These are phyloP conservation scores for Plasmodium gaboni DNA, from an alignment of 169 alveolate species.

Conservation along the genomic window DNA sequence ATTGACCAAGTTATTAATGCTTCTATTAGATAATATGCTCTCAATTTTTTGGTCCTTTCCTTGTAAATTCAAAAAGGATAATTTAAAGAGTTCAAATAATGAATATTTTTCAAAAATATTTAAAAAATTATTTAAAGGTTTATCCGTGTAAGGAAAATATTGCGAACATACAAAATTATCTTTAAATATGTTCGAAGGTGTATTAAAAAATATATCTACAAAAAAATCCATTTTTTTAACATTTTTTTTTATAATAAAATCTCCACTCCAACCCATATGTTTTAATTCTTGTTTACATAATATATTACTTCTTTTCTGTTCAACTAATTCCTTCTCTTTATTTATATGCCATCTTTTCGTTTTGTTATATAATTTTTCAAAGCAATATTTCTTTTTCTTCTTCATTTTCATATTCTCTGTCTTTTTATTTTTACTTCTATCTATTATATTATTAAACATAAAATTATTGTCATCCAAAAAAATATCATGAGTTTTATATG, in stretches of 20 bases:
- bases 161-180: conserved; percentile 9
- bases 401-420: not conserved
- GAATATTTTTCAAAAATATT: conserved; percentile 52
- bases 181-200: not conserved
- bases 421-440: not conserved
- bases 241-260: conserved; percentile 61
- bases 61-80: conserved; percentile 28
- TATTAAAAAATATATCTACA: conserved; percentile 21
- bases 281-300: conserved; percentile 45
- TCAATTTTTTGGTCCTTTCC: not conserved
- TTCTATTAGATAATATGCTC: too few species aligned
- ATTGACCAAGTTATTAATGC: not conserved
- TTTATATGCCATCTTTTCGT: conserved; percentile 35
- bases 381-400: conserved; percentile 6
- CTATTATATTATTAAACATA: not conserved
- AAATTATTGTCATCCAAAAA: not conserved
- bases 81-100: conserved; percentile 44
- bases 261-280: conserved; percentile 73
- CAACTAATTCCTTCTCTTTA: conserved; percentile 55
- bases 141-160: conserved; percentile 15
- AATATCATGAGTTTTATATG: too few species aligned
- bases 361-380: conserved; percentile 34
- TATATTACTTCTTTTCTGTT: conserved; percentile 22
- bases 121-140: conserved; percentile 8
- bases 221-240: conserved; percentile 34